Evolutionary conservation across 192 early-diverging fungal genomes (phyloP), one percentile per base, ranked within the genome.

Genomic region (Podochytrium sp.): DNA sequence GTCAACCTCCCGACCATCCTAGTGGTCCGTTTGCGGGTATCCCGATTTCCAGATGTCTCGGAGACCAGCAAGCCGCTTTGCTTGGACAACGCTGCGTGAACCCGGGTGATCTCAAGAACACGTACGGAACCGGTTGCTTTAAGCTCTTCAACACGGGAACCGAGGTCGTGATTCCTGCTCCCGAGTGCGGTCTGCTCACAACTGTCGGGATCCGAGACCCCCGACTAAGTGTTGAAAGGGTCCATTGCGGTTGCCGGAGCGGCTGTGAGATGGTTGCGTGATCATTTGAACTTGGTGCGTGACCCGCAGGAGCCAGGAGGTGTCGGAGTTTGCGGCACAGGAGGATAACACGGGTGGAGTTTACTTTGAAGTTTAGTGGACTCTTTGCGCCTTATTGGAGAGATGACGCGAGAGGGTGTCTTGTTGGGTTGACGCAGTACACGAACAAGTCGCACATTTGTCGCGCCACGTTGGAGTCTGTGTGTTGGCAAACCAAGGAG

Each of bases 371-470:
- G 0, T 96, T 98, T 77, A 90, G 89, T 42, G 96, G 96, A 0
- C 86, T 98, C 23, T 96, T 93, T 86, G 96, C 96, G 14, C 96
- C 96, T 2, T 93, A 98, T 80, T 98, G 96, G 96, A 81, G 93
- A 38, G 88, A 91, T 49, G 96, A 96, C 80, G 96, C 94, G 23
- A 89, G 94, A 43, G 94, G 86, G 52, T 87, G 86, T 65, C 91
- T 97, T 35, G 85, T 91, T 67, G 96, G 96, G 5, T 80, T 98
- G 50, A 96, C 96, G 0, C 93, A 94, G 73, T 95, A 90, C 69
- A 91, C 94, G 23, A 95, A 89, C 52, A 90, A 91, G 66, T 84
- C 86, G 30, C 96, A 98, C 74, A 86, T 98, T 74, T 87, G 90
- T 25, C 86, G 96, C 33, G 96, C 96, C 2, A 92, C 93, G 25